Base-by-base conservation (phyloP, 768 basidiomycete species). In the Cystobasidium onofrii region DNA sequence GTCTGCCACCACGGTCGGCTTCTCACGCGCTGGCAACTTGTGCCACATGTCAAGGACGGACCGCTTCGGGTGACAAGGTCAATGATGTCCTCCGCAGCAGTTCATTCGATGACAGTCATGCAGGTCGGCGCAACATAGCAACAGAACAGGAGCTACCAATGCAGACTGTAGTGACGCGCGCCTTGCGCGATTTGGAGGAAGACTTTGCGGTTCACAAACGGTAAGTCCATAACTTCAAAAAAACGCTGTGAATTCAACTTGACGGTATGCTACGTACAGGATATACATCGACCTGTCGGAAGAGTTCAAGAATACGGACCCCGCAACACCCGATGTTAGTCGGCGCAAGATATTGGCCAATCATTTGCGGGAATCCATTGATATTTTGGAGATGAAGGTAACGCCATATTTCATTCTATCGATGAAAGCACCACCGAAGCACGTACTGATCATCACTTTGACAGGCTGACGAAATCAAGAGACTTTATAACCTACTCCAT, bases 131-230 rank as follows among this genome's bases (percentile, higher is more conserved):
- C 33, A 27, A 29, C 12, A 27, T 31, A 34, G 46, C 50, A 15
- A 73, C 63, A 33, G 25, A 57, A 62, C 66, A 62, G 50, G 84
- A 83, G 62, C 77, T 90, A 7, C 93, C 92, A 1, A 90, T 92
- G 27, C 94, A 97, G 81, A 93, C 92, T 0, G 87, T 95, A 15
- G 85, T 96, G 1, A 85, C 87, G 33, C 84, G 90, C 1, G 91
- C 96, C 13, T 83, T 97, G 34, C 81, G 89, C 74, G 92, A 95
- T 81, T 84, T 99, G 9, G 95, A 98, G 80, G 92, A 92, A 75
- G 95, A 99, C 79, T 98, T 97, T 79, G 87, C 86, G 41, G 91
- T 92, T 82, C 95, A 94, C 81, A 96, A 92, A 82, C 88, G 89
- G 96, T 97, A 7, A 36, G 4, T 41, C 20, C 64, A 39, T 7